Evolutionary conservation across 345 rosid species (phyloP).

Genomic region (Gossypium raimondii): DNA sequence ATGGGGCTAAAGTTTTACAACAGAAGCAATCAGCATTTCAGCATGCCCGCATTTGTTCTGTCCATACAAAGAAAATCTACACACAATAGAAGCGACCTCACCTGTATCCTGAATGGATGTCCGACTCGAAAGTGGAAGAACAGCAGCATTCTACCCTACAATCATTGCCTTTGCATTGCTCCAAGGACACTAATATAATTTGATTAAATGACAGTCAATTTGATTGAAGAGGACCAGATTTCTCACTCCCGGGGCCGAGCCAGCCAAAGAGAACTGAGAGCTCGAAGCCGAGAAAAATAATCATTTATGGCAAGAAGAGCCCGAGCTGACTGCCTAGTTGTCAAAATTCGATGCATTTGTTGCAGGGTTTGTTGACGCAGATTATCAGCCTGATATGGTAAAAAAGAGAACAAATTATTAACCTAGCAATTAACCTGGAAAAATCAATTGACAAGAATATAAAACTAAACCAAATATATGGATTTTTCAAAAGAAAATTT

Average conservation of each 20-base stretch:
- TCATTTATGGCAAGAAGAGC: slow-evolving; percentile 61
- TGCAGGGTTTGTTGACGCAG: slow-evolving; percentile 67
- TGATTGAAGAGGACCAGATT: too few species aligned
- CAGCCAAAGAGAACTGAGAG: slow-evolving; percentile 73
- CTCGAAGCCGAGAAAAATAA: slow-evolving; percentile 64
- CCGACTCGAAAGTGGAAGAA: neutral
- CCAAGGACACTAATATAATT: neutral
- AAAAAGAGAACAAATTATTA: neutral
- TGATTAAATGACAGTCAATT: neutral
- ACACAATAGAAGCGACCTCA: slow-evolving; percentile 13
- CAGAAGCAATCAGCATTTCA: slow-evolving; percentile 17
- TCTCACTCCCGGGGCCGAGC: slow-evolving; percentile 62
- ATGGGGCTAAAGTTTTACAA: slow-evolving; percentile 30
- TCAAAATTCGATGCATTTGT: slow-evolving; percentile 26
- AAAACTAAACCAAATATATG: too few species aligned
- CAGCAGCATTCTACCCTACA: neutral
- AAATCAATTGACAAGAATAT: neutral
- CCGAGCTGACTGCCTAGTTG: slow-evolving; percentile 73
- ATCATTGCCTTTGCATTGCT: neutral
- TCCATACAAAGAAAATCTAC: slow-evolving; percentile 4
- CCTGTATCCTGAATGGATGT: neutral
- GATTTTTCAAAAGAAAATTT: neutral
- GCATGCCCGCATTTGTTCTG: slow-evolving; percentile 18
- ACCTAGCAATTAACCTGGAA: neutral
- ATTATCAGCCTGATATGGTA: slow-evolving; percentile 52